Base-by-base conservation (phyloP, 2,329 filamentous ascomycete genomes). In the Aspergillus neoniger region DNA sequence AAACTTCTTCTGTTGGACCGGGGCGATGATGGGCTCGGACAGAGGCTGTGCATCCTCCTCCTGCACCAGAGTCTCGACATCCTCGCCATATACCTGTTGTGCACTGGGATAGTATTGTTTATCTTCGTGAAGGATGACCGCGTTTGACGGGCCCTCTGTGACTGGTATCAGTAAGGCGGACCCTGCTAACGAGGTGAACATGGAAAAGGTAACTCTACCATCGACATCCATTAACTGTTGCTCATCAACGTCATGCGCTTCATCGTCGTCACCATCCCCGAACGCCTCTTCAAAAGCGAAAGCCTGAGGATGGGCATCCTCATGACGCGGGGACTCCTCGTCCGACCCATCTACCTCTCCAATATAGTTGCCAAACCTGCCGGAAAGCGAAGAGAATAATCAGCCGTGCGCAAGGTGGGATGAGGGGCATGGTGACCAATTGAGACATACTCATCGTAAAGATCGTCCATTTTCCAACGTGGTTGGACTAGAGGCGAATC, bases 71-170 rank as follows among this genome's bases (percentile, higher is more conserved):
- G 94, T 95, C 79, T 99, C 95, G 70, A 99, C 95, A 78, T 95
- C 93, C 69, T 88, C 85, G 55, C 95, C 95, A 75, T 98, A 99
- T 44, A 96, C 88, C 77, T 99, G 95, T 73, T 94, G 89, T 59
- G 95, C 95, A n/a, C 93, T 96, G 30, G 95, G 95, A 74, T 99
- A 99, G 78, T 99, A 99, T 76, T 98, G 95, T 78, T 99, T 99
- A 80, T 99, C 95, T 82, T 99, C 95, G 79, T 99, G 95, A 49
- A 99, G 85, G 60, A 99, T 86, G n/a, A 99, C 92, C 55, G 95
- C 94, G 76, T 98, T 99, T 5, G 93, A 97, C 3, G 94, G 91
- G 14, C 91, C 92, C 52, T 93, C 89, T 76, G 92, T 87, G 57
- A 85, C 63, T 59, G 55, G 38, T 12, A 43, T 48, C 36, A 58